Percentiles rank a stretch among this genome's conserved stretches.
phyloP scores from a whole-genome alignment of 257 asterid genomes.

The Jacaranda mimosifolia region DNA sequence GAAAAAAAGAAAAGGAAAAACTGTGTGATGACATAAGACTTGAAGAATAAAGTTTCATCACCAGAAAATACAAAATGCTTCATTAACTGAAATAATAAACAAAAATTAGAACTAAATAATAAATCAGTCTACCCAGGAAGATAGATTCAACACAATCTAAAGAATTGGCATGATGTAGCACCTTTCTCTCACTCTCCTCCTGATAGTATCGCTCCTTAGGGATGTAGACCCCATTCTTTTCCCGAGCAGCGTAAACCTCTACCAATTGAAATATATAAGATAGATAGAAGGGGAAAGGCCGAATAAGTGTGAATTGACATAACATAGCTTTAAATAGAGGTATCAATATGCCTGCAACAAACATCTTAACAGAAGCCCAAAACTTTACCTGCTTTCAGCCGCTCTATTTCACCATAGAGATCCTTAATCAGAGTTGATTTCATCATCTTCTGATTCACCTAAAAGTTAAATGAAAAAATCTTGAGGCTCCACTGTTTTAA shows the following conservation, averaged over 20 bases:
- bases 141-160: neutral
- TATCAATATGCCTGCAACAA: neutral
- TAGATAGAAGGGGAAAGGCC: neutral
- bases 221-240: slow-evolving; percentile 83
- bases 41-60: neutral
- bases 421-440: slow-evolving; percentile 72
- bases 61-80: slow-evolving; percentile 8
- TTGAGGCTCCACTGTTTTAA: slow-evolving; percentile 6
- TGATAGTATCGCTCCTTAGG: slow-evolving; percentile 80
- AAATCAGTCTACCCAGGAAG: neutral
- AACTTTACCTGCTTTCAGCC: slow-evolving; percentile 68
- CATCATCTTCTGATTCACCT: slow-evolving; percentile 94
- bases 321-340: neutral
- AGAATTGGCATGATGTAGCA: slow-evolving; percentile 22
- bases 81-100: neutral
- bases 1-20: neutral
- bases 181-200: slow-evolving; percentile 81
- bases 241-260: slow-evolving; percentile 90
- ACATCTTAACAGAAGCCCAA: slow-evolving; percentile 9
- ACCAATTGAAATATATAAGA: slow-evolving; percentile 5
- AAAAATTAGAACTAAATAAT: neutral
- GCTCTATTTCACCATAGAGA: slow-evolving; percentile 78
- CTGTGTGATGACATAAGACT: neutral
- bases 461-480: slow-evolving; percentile 25
- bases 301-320: neutral